Conservation (phyloP, 208 protist species). For the Leishmania arabica region DNA sequence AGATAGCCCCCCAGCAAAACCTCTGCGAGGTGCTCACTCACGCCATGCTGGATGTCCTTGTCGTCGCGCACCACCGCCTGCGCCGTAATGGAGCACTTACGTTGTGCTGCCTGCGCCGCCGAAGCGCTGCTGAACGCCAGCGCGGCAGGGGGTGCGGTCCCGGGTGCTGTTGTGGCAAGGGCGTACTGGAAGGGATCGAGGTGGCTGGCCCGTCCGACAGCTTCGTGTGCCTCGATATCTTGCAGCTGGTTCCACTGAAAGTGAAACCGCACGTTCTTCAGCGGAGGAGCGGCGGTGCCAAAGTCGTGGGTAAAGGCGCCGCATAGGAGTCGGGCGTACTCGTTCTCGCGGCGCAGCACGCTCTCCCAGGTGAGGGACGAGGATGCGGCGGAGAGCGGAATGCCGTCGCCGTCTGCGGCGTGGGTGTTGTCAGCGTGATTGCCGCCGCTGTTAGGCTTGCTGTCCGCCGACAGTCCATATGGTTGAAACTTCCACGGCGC, state of each 20-base stretch:
- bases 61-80: slow-evolving; percentile 46
- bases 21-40: slow-evolving; percentile 17
- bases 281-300: slow-evolving; percentile 51
- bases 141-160: background rate
- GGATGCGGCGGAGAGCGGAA: background rate
- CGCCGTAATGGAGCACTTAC: slow-evolving; percentile 50
- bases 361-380: slow-evolving; percentile 43
- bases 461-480: slow-evolving; percentile 2
- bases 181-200: slow-evolving; percentile 35
- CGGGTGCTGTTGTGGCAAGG: background rate
- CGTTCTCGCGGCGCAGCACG: slow-evolving; percentile 64
- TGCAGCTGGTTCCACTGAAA: slow-evolving; percentile 78
- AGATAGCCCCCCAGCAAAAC: slow-evolving; percentile 14
- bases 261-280: slow-evolving; percentile 53
- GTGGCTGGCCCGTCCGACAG: slow-evolving; percentile 18
- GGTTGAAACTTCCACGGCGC: slow-evolving; percentile 60
- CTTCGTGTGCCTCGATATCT: slow-evolving; percentile 63
- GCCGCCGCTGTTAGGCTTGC: background rate
- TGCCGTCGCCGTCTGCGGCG: background rate
- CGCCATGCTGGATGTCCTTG: slow-evolving; percentile 42
- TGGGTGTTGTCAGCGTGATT: background rate
- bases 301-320: slow-evolving; percentile 60
- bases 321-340: slow-evolving; percentile 34
- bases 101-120: slow-evolving; percentile 32
- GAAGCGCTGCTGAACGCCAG: slow-evolving; percentile 9